Base-by-base conservation (phyloP, 2,329 filamentous ascomycete species). In the Pleoardoris graminearum region DNA sequence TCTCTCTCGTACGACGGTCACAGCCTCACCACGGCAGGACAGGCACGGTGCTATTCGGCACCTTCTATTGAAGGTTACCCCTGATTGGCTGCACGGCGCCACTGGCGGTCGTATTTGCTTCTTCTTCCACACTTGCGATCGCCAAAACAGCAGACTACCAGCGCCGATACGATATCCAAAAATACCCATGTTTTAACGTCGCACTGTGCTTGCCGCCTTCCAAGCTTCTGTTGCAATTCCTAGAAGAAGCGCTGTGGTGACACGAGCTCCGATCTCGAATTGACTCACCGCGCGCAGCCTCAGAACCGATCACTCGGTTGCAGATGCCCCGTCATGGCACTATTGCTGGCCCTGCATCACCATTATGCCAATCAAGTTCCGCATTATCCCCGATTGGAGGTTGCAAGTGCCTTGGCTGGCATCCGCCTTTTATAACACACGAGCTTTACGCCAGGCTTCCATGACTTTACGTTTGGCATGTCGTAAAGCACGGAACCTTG, bases 251-350 rank as follows among this genome's bases (percentile, higher is more conserved):
- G n/a, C 22, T 11, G 30, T 25, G 44, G 32, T 37, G 11, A 47
- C 44, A 37, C 44, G 44, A 47, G 29, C 32, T 27, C 44, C 44
- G 44, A 29, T 47, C 44, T 47, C 42, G 32, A 29, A 47, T 47
- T 35, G 33, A 47, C 44, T 47, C 44, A 47, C 32, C 44, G 32
- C 44, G 33, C 32, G 23, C 16, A 47, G 32, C 44, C 44, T 47
- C 44, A 47, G n/a, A 37, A 37, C 44, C 44, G 30, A 21, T 37
- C 32, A 29, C 37, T 33, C 19, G 42, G 17, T 45, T 45, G 21
- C 42, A 35, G 29, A 29, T 21, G 19, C 41, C n/a, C 19, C 32
- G 29, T 19, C 14, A 47, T 37, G 32, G 14, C 21, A 37, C 23
- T 21, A 33, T 47, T 36, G 19, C 32, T 19, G 21, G 44, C 44